Evolutionary conservation across 805 yeast species (phyloP).

Genomic region (Candida endomychidarum): DNA sequence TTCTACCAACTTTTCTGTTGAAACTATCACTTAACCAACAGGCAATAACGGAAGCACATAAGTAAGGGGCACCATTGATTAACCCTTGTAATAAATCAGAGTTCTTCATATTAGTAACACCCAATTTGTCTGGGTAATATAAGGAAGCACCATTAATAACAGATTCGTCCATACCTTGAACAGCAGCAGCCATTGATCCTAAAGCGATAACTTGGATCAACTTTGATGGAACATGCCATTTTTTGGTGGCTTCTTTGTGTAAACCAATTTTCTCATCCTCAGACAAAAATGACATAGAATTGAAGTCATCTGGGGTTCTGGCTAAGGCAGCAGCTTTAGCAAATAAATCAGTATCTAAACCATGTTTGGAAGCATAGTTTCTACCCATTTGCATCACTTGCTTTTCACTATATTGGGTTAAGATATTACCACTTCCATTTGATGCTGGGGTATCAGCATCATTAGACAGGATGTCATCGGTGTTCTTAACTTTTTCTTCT

Average conservation of each 20-base stretch:
- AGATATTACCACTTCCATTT: conserved; percentile 42
- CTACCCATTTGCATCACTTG: conserved; percentile 72
- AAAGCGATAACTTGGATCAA: conserved; percentile 54
- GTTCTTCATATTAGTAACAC: conserved; percentile 40
- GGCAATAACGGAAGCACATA: conserved; percentile 55
- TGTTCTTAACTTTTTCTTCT: conserved; percentile 13
- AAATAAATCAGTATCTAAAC: conserved; percentile 57
- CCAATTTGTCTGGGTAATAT: conserved; percentile 56
- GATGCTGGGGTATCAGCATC: conserved; percentile 21
- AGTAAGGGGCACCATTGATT: conserved; percentile 64
- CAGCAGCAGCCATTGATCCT: conserved; percentile 68
- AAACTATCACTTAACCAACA: conserved; percentile 61
- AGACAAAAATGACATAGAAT: conserved; percentile 51
- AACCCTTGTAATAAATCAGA: conserved; percentile 61
- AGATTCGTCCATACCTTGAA: conserved; percentile 76
- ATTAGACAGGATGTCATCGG: conserved; percentile 15
- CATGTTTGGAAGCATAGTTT: conserved; percentile 57
- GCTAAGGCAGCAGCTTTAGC: conserved; percentile 62
- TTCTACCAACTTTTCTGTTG: conserved; percentile 56
- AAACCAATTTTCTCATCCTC: conserved; percentile 49
- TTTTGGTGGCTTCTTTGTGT: conserved; percentile 45
- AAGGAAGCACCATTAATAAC: conserved; percentile 68
- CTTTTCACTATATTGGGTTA: conserved; percentile 57
- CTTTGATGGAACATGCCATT: conserved; percentile 47
- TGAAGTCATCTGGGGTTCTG: conserved; percentile 54